Evolutionary conservation across 108 stramenopile genomes (phyloP).

Genomic region (Phaeodactylum tricornutum): DNA sequence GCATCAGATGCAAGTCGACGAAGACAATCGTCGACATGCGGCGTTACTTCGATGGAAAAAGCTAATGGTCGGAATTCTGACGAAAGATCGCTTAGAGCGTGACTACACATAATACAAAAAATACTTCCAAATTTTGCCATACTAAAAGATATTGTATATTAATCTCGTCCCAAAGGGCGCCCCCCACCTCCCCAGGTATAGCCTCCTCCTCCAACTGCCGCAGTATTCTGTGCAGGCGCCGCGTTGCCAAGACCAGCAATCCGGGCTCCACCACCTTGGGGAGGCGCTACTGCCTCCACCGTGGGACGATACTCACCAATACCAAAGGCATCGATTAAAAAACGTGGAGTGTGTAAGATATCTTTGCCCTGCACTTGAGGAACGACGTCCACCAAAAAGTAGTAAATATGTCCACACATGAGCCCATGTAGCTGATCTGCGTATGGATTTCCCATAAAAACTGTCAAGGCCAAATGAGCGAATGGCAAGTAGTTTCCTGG

Average conservation of each 20-base stretch:
- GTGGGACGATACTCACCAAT: conserved; percentile 63
- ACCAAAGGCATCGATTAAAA: conserved; percentile 77
- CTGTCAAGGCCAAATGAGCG: conserved; percentile 60
- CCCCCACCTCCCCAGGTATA: conserved; percentile 33
- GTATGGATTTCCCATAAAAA: conserved; percentile 61
- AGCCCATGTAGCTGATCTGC: conserved; percentile 64
- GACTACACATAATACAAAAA: no score
- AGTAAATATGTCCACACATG: conserved; percentile 74
- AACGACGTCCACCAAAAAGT: conserved; percentile 82
- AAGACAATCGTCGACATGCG: conserved; percentile 25
- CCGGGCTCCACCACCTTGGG: neutral
- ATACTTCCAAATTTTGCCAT: no score
- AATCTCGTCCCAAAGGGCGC: conserved; percentile 17
- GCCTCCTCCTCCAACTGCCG: conserved; percentile 10
- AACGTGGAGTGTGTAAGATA: conserved; percentile 68
- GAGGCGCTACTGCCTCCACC: conserved; percentile 11
- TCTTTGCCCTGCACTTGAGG: conserved; percentile 78
- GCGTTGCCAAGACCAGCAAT: conserved; percentile 4
- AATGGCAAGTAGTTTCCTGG: conserved; percentile 78
- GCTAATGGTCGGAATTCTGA: conserved; percentile 53
- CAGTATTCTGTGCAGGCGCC: conserved; percentile 5
- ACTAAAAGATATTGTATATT: no score
- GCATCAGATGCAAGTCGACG: conserved; percentile 39
- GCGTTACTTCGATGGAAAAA: conserved; percentile 63
- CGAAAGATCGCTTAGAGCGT: conserved; percentile 63